phyloP scores from a whole-genome alignment of 2,329 filamentous ascomycete genomes.

The Dryadomyces quercivorus region DNA sequence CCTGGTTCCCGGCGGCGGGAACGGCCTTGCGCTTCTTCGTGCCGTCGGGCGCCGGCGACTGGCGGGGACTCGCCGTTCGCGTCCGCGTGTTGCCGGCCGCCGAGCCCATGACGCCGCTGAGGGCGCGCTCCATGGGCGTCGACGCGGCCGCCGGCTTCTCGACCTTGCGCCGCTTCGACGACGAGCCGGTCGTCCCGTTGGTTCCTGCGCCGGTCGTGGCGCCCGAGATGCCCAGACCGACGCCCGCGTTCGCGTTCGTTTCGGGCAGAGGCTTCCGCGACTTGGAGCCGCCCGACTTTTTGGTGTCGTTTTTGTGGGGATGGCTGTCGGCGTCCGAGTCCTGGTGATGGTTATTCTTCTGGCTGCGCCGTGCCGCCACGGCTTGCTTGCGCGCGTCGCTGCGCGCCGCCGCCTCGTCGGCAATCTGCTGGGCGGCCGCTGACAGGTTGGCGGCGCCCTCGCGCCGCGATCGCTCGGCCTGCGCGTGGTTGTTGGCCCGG shows the following conservation, averaged over 20 bases:
- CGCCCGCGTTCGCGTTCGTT: slow-evolving; percentile 13
- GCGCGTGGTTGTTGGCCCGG: slow-evolving; percentile 42
- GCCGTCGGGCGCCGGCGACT: slow-evolving; percentile 53
- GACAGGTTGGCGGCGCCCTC: slow-evolving; percentile 71
- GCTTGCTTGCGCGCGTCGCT: slow-evolving; percentile 80
- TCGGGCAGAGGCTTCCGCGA: slow-evolving; percentile 37
- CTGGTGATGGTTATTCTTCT: slow-evolving; percentile 32
- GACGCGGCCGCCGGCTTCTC: slow-evolving; percentile 40
- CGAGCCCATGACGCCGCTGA: slow-evolving; percentile 42
- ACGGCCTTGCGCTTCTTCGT: slow-evolving; percentile 62
- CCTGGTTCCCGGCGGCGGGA: slow-evolving; percentile 51
- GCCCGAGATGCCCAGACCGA: slow-evolving; percentile 56
- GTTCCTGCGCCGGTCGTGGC: slow-evolving; percentile 31
- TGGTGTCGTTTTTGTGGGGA: slow-evolving; percentile 39
- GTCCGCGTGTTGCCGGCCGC: slow-evolving; percentile 33
- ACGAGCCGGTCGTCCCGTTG: slow-evolving; percentile 29
- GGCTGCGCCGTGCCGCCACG: slow-evolving; percentile 61
- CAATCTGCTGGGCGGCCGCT: slow-evolving; percentile 63
- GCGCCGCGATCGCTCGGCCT: slow-evolving; percentile 61
- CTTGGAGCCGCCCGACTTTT: slow-evolving; percentile 51
- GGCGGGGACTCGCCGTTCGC: slow-evolving; percentile 52
- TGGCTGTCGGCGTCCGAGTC: slow-evolving; percentile 74
- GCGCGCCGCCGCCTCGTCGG: slow-evolving; percentile 71
- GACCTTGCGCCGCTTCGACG: slow-evolving; percentile 71
- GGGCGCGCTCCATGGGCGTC: slow-evolving; percentile 51